Conservation (phyloP, 768 basidiomycete species). For the Ramaria sp. region DNA sequence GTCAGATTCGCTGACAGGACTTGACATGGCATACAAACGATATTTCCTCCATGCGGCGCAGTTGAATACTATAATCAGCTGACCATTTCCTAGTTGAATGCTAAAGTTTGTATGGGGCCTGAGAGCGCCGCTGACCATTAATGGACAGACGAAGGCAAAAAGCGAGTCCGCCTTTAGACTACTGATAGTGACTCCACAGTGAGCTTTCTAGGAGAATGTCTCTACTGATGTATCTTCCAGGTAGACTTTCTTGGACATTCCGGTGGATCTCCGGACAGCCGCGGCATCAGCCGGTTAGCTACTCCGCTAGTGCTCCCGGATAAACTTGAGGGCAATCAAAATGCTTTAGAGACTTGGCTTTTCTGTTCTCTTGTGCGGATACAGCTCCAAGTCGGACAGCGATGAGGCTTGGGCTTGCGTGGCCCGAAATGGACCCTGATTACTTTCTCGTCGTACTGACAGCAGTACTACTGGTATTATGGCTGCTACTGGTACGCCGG, state of each 20-base stretch:
- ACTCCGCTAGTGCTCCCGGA: neutral
- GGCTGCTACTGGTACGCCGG: conserved; percentile 1
- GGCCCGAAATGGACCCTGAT: neutral
- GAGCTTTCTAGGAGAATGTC: no score
- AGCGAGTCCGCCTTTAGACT: no score
- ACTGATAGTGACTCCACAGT: no score
- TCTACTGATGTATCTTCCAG: no score
- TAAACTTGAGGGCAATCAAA: neutral
- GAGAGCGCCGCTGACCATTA: no score
- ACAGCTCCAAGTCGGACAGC: neutral
- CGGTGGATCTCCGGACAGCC: neutral
- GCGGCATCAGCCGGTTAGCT: neutral
- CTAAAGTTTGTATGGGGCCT: no score
- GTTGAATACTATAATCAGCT: no score
- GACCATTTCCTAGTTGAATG: no score
- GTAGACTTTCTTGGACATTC: neutral
- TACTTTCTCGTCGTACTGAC: neutral
- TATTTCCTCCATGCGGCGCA: no score
- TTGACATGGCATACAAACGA: no score
- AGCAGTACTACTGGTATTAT: neutral
- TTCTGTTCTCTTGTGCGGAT: neutral
- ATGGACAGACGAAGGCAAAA: no score
- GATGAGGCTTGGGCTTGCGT: neutral
- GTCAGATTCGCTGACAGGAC: no score
- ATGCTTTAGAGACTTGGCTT: neutral